phyloP scores from a whole-genome alignment of 2,329 filamentous ascomycete genomes.

The Scleromitrula shiraiana region DNA sequence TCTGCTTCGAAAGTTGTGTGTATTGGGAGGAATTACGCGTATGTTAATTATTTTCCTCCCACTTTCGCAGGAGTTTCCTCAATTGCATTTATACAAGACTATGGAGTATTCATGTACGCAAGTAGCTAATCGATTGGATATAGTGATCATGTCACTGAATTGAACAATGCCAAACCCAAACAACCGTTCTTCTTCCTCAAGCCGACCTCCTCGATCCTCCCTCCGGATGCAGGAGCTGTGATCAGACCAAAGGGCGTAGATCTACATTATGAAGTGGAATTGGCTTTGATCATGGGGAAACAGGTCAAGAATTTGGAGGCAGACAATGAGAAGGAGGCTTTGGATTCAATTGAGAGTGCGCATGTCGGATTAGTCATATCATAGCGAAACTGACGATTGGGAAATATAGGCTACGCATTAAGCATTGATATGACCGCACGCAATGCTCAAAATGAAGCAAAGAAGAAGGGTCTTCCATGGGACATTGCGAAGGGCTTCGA shows the following conservation, averaged over 20 bases:
- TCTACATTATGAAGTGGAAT: slow-evolving; percentile 91
- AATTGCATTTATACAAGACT: neutral
- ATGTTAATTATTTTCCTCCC: slow-evolving; percentile 31
- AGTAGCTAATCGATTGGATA: neutral
- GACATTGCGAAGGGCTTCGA: slow-evolving; percentile 96
- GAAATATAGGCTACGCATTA: slow-evolving; percentile 64
- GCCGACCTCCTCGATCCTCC: slow-evolving; percentile 77
- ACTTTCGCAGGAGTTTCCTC: neutral
- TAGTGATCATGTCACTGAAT: slow-evolving; percentile 87
- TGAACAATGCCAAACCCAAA: slow-evolving; percentile 79
- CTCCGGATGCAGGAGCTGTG: slow-evolving; percentile 70
- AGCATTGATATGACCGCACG: slow-evolving; percentile 97
- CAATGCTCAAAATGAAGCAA: slow-evolving; percentile 92
- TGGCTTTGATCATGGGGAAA: slow-evolving; percentile 84
- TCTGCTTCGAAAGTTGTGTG: slow-evolving; percentile 58
- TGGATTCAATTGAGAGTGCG: slow-evolving; percentile 74
- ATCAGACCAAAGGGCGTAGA: slow-evolving; percentile 75
- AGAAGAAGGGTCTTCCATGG: slow-evolving; percentile 95
- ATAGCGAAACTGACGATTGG: slow-evolving; percentile 9
- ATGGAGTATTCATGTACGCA: neutral
- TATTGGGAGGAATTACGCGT: slow-evolving; percentile 96
- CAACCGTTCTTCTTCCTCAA: slow-evolving; percentile 99
- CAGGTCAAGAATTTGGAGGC: slow-evolving; percentile 66
- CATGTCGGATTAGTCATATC: neutral
- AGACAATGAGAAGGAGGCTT: slow-evolving; percentile 64